Evolutionary conservation across 2,329 filamentous ascomycete genomes (phyloP).

Genomic region (Aspergillus alliaceus): DNA sequence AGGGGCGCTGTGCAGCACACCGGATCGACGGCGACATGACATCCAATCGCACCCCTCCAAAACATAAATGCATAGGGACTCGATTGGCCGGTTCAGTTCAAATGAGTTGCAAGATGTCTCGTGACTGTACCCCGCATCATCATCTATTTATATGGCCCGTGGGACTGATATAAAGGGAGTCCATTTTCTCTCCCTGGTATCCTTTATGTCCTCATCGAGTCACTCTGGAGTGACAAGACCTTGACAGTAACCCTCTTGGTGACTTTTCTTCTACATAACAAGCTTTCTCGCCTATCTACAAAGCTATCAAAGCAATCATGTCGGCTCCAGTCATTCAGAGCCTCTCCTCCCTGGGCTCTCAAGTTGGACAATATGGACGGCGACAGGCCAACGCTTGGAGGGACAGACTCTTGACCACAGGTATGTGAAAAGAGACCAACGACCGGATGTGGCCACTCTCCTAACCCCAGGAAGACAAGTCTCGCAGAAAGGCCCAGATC

Average conservation of each 20-base stretch:
- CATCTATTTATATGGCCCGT: neutral
- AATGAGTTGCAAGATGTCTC: neutral
- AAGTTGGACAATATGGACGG: conserved; percentile 16
- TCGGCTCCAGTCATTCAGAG: conserved; percentile 21
- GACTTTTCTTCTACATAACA: neutral
- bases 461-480: conserved; percentile 22
- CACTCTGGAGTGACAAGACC: neutral
- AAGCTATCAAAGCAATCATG: conserved; percentile 14
- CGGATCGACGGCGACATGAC: neutral
- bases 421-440: conserved; percentile 7
- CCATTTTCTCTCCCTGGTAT: neutral
- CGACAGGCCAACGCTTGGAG: conserved; percentile 17
- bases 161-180: neutral
- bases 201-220: neutral
- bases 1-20: neutral
- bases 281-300: too few relatives aligned
- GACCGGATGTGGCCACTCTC: too few relatives aligned
- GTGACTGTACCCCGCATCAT: neutral
- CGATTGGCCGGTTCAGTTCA: neutral
- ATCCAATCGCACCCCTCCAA: neutral
- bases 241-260: neutral
- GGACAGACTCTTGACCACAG: conserved; percentile 21
- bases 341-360: conserved; percentile 18
- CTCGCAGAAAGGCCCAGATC: conserved; percentile 26
- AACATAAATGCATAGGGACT: neutral